A percentile compares a stretch with the other conserved stretches of the same genome.
Conservation (phyloP, 2,329 filamentous ascomycete genomes). For the Aspergillus sp. region DNA sequence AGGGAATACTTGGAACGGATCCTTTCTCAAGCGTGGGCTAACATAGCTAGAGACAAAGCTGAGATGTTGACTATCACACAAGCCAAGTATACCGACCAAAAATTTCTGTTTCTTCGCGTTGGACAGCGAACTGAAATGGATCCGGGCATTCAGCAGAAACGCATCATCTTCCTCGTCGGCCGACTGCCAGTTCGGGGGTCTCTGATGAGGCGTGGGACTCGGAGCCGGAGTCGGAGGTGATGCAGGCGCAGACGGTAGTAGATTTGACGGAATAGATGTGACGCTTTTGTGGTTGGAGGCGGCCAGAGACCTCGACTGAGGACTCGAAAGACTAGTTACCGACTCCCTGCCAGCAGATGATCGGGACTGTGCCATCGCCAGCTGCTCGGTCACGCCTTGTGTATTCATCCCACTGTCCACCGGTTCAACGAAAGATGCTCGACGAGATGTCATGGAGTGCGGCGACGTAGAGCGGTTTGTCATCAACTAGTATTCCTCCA, state of each 20-base stretch:
- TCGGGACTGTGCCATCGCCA: slow-evolving; percentile 23
- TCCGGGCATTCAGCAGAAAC: slow-evolving; percentile 72
- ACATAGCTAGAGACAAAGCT: slow-evolving; percentile 97
- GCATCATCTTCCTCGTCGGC: slow-evolving; percentile 68
- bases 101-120: slow-evolving; percentile 73
- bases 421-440: slow-evolving; percentile 22
- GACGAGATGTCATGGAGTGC: slow-evolving; percentile 19
- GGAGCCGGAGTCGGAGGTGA: slow-evolving; percentile 65
- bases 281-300: slow-evolving; percentile 33
- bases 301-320: slow-evolving; percentile 41
- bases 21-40: slow-evolving; percentile 88
- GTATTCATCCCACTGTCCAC: slow-evolving; percentile 27
- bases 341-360: slow-evolving; percentile 24
- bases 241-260: slow-evolving; percentile 60
- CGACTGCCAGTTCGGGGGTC: slow-evolving; percentile 47
- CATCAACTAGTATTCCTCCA: slow-evolving; percentile 4
- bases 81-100: slow-evolving; percentile 81
- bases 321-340: slow-evolving; percentile 25
- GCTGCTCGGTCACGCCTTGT: slow-evolving; percentile 22
- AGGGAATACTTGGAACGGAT: slow-evolving; percentile 86
- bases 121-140: slow-evolving; percentile 74
- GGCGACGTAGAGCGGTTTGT: not conserved
- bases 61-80: slow-evolving; percentile 91
- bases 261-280: slow-evolving; percentile 52
- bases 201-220: slow-evolving; percentile 59